These are phyloP conservation scores for Aspergillus panamensis DNA, from an alignment of 495 filamentous ascomycete species.

Conservation along the genomic window DNA sequence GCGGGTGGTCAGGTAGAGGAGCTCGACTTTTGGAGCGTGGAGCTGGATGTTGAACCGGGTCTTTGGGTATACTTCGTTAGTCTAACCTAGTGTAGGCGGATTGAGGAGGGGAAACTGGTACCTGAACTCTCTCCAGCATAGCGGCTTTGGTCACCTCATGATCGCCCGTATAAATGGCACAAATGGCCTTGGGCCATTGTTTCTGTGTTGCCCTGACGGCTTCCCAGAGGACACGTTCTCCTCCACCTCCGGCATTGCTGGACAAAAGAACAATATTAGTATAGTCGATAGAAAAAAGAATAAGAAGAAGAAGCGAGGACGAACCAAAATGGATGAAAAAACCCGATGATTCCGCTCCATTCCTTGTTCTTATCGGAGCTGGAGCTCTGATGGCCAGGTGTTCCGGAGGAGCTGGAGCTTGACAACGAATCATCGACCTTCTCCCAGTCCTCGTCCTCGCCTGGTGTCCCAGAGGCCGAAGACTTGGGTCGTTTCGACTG, in stretches of 20 bases:
- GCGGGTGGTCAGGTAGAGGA: constrained; percentile 85
- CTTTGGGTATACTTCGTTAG: constrained; percentile 32
- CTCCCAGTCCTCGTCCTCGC: constrained; percentile 71
- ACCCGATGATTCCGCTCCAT: constrained; percentile 83
- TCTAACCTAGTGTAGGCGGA: neutral
- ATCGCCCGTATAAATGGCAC: constrained; percentile 92
- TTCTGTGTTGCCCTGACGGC: constrained; percentile 88
- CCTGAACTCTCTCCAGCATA: constrained; percentile 76
- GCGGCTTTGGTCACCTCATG: constrained; percentile 75
- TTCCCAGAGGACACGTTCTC: constrained; percentile 95
- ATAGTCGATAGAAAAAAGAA: constrained; percentile 1
- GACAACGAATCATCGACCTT: constrained; percentile 53
- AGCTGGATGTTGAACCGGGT: constrained; percentile 90
- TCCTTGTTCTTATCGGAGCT: constrained; percentile 47
- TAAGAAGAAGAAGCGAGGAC: constrained; percentile 16
- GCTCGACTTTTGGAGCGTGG: constrained; percentile 74
- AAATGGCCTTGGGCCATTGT: constrained; percentile 82
- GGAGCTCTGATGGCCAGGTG: constrained; percentile 47
- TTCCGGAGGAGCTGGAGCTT: constrained; percentile 40
- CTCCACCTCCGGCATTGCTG: constrained; percentile 93
- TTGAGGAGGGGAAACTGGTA: constrained; percentile 23
- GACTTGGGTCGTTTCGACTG: constrained; percentile 36
- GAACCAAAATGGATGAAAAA: constrained; percentile 96
- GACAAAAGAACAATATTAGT: neutral
- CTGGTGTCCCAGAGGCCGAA: constrained; percentile 21